phyloP scores from a whole-genome alignment of 495 filamentous ascomycete genomes.

The Neurospora tetrasperma region DNA sequence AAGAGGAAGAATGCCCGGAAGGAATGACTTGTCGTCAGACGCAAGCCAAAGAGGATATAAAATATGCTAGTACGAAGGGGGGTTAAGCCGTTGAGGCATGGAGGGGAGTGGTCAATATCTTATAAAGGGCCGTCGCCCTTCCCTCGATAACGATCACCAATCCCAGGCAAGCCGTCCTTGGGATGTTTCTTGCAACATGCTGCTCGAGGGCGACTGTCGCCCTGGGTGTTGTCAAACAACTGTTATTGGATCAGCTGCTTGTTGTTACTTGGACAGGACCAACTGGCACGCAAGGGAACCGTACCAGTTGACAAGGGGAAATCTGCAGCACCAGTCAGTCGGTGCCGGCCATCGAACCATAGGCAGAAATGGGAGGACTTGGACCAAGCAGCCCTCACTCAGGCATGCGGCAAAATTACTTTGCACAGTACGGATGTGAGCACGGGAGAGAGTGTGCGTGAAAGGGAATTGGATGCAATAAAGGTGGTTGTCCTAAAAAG shows the following conservation, averaged over 20 bases:
- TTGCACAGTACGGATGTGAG: constrained; percentile 10
- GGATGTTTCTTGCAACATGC: constrained; percentile 11
- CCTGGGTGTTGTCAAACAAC: background rate
- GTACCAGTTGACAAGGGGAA: constrained; percentile 7
- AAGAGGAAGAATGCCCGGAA: constrained; percentile 46
- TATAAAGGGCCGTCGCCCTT: constrained; percentile 14
- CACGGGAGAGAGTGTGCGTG: background rate
- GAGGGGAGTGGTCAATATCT: constrained; percentile 13
- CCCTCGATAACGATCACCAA: constrained; percentile 7
- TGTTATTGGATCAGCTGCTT: background rate
- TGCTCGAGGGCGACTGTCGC: constrained; percentile 10
- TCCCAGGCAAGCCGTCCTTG: constrained; percentile 7
- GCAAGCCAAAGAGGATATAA: constrained; percentile 28
- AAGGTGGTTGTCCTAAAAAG: constrained; percentile 11
- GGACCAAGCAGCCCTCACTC: constrained; percentile 4
- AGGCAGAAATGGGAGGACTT: background rate
- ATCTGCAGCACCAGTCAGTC: constrained; percentile 7
- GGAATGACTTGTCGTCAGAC: constrained; percentile 23
- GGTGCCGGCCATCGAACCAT: background rate
- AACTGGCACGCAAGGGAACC: constrained; percentile 37
- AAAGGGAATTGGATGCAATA: constrained; percentile 10
- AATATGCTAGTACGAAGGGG: constrained; percentile 11
- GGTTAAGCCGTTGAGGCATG: constrained; percentile 4
- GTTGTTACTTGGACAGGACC: constrained; percentile 1
- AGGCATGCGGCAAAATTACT: constrained; percentile 22